Conservation (phyloP, 768 basidiomycete genomes). For the Lentinula detonsa region DNA sequence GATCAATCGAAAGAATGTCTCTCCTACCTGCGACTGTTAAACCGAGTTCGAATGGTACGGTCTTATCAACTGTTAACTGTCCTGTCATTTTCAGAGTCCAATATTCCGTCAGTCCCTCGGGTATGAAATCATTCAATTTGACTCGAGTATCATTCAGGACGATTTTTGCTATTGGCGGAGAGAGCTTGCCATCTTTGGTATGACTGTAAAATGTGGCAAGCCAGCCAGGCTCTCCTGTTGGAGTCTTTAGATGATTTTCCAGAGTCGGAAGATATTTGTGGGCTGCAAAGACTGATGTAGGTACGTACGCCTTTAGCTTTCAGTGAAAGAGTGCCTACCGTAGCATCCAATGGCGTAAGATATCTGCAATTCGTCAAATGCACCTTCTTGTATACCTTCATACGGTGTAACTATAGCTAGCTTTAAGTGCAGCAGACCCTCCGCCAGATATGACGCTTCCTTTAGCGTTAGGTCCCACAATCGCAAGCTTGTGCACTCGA, state of each 20-base stretch:
- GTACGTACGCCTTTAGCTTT: background rate
- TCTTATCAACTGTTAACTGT: slow-evolving; percentile 40
- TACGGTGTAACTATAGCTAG: slow-evolving; percentile 63
- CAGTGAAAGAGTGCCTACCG: slow-evolving; percentile 28
- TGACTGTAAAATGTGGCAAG: slow-evolving; percentile 57
- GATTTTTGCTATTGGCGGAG: slow-evolving; percentile 37
- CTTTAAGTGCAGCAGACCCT: slow-evolving; percentile 68
- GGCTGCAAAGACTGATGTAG: slow-evolving; percentile 25
- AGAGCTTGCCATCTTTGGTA: slow-evolving; percentile 39
- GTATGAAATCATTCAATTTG: slow-evolving; percentile 63
- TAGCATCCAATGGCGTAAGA: slow-evolving; percentile 60
- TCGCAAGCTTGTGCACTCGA: slow-evolving; percentile 42
- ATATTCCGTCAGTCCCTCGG: slow-evolving; percentile 41
- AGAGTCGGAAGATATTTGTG: slow-evolving; percentile 67
- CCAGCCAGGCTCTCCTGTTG: slow-evolving; percentile 54
- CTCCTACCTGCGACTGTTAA: slow-evolving; percentile 50
- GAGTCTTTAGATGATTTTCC: slow-evolving; percentile 51
- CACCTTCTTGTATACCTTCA: slow-evolving; percentile 48
- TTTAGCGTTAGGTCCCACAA: slow-evolving; percentile 68
- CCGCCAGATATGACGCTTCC: slow-evolving; percentile 67
- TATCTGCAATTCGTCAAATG: slow-evolving; percentile 44
- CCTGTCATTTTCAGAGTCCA: slow-evolving; percentile 58
- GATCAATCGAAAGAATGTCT: background rate
- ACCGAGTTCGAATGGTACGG: slow-evolving; percentile 51
- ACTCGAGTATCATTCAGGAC: slow-evolving; percentile 54